Conservation (phyloP, 2,329 filamentous ascomycete species). For the Neurospora sp. region DNA sequence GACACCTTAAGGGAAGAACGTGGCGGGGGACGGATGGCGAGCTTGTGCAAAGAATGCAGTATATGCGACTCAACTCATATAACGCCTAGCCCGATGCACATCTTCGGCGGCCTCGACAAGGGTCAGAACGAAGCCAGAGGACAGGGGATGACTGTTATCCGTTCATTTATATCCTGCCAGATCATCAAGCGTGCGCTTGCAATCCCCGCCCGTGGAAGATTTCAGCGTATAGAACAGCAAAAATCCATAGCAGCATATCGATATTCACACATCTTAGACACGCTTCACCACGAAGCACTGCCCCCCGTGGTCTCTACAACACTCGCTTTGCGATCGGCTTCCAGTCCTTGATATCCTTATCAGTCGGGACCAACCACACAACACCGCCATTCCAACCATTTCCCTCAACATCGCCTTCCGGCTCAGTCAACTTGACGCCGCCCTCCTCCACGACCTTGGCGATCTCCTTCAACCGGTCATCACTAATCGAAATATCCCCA, state of each 20-base stretch:
- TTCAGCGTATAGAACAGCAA: neutral
- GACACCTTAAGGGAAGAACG: conserved; percentile 41
- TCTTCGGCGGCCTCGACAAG: neutral
- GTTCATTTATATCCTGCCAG: neutral
- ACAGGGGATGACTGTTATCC: neutral
- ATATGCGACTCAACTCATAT: conserved; percentile 11
- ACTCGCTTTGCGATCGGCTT: conserved; percentile 22
- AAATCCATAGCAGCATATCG: neutral
- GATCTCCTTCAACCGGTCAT: conserved; percentile 16
- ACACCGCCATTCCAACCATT: conserved; percentile 21
- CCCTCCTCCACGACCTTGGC: conserved; percentile 15
- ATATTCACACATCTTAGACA: neutral
- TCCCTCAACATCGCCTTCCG: neutral
- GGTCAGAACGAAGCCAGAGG: neutral
- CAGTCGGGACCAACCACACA: conserved; percentile 24
- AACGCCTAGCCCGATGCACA: neutral
- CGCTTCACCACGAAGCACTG: neutral
- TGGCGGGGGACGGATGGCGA: conserved; percentile 33
- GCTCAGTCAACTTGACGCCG: conserved; percentile 11
- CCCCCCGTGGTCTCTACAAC: conserved; percentile 5
- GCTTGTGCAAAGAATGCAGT: conserved; percentile 15
- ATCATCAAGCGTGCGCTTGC: neutral
- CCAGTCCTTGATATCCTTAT: conserved; percentile 21
- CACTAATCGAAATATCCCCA: conserved; percentile 17
- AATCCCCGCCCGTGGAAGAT: neutral